A percentile compares a stretch with the other conserved stretches of the same genome.
phyloP scores from a whole-genome alignment of 805 yeast species.

The Sungouiozyma ichnusensis region DNA sequence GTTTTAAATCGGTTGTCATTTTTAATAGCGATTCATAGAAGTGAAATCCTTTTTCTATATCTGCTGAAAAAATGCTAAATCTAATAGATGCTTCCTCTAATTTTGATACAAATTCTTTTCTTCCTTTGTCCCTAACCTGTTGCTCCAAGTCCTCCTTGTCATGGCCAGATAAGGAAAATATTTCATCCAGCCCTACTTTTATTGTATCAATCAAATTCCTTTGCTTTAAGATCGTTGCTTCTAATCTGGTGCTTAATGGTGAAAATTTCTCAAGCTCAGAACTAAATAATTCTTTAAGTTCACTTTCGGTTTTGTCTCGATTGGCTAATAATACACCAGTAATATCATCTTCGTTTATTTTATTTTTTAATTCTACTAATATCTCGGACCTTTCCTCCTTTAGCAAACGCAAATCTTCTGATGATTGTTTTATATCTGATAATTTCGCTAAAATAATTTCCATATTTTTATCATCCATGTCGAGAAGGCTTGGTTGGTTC shows the following conservation, averaged over 20 bases:
- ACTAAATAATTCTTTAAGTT: constrained; percentile 50
- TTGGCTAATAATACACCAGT: constrained; percentile 63
- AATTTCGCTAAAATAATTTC: constrained; percentile 31
- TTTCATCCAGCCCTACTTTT: constrained; percentile 38
- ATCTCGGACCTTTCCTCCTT: constrained; percentile 54
- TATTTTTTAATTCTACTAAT: constrained; percentile 53
- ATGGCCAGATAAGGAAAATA: constrained; percentile 36
- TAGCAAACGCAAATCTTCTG: constrained; percentile 51
- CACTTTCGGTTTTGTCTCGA: constrained; percentile 46
- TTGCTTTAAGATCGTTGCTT: constrained; percentile 59
- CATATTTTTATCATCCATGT: constrained; percentile 46
- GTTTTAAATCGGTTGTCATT: constrained; percentile 17
- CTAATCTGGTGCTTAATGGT: constrained; percentile 55
- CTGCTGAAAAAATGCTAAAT: constrained; percentile 51
- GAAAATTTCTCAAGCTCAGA: constrained; percentile 69
- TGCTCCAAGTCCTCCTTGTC: constrained; percentile 32
- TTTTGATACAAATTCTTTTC: constrained; percentile 31
- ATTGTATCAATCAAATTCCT: constrained; percentile 37
- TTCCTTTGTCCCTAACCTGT: constrained; percentile 26
- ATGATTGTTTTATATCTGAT: constrained; percentile 41
- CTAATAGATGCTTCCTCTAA: constrained; percentile 40
- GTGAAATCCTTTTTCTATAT: constrained; percentile 47
- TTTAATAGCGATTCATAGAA: constrained; percentile 46
- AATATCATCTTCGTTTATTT: constrained; percentile 74
- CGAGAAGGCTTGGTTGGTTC: constrained; percentile 41